phyloP scores from a whole-genome alignment of 176 grass and related monocot species.

The Musa acuminata region DNA sequence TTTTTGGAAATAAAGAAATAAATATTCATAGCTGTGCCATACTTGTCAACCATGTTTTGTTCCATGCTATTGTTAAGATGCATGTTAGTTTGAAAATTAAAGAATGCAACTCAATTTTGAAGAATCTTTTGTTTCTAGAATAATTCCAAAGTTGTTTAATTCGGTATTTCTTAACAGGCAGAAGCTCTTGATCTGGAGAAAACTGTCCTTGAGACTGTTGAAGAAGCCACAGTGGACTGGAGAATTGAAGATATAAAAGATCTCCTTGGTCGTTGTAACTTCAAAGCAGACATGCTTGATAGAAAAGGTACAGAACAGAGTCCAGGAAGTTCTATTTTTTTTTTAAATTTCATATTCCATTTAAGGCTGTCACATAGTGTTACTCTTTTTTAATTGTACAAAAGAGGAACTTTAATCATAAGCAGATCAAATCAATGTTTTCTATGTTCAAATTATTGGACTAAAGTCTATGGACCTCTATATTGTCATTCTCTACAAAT shows the following conservation, averaged over 20 bases:
- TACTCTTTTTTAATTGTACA: too few relatives aligned
- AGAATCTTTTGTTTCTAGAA: conserved; percentile 4
- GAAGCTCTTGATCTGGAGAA: conserved; percentile 96
- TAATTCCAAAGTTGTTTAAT: not conserved
- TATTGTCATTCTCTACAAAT: too few relatives aligned
- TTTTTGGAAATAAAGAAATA: not conserved
- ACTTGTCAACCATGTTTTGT: not conserved
- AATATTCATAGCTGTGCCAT: not conserved
- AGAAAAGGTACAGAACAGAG: conserved; percentile 51
- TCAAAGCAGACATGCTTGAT: conserved; percentile 91
- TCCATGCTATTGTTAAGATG: not conserved
- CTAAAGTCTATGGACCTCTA: too few relatives aligned
- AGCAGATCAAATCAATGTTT: too few relatives aligned
- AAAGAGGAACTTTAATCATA: too few relatives aligned
- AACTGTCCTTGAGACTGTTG: conserved; percentile 83
- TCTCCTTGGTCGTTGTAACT: conserved; percentile 91
- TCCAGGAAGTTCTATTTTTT: not conserved
- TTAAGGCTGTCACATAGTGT: too few relatives aligned
- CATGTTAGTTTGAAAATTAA: not conserved
- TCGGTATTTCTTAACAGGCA: conserved; percentile 41
- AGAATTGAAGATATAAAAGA: conserved; percentile 88
- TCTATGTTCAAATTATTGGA: too few relatives aligned
- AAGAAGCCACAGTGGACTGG: conserved; percentile 85
- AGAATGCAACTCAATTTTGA: not conserved
- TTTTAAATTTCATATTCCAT: too few relatives aligned